Evolutionary conservation across 345 rosid species (phyloP).

Genomic region (Eucalyptus marginata): DNA sequence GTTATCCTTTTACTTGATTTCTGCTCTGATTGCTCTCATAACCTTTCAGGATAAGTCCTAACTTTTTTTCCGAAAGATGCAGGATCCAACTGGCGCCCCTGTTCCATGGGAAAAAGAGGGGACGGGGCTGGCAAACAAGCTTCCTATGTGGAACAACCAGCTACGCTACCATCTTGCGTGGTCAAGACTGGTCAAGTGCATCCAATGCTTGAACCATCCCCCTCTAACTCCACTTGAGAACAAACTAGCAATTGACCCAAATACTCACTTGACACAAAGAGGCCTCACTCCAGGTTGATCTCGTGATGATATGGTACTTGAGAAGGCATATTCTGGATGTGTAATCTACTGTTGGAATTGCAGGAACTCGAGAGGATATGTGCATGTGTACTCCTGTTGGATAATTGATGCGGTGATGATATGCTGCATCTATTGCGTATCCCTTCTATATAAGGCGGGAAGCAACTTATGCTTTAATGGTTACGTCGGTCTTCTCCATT

Average conservation of each 20-base stretch:
- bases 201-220: conserved; percentile 6
- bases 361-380: no score
- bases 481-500: no score
- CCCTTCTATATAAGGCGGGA: no score
- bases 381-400: no score
- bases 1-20: background rate
- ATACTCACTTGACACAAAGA: conserved; percentile 3
- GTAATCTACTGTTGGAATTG: no score
- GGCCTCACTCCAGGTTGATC: background rate
- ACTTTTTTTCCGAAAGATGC: background rate
- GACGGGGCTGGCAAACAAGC: conserved; percentile 22
- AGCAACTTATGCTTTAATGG: no score
- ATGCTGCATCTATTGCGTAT: no score
- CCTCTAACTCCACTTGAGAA: conserved; percentile 39
- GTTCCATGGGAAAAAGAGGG: conserved; percentile 47
- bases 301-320: no score
- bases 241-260: conserved; percentile 26
- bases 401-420: no score
- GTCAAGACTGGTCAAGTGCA: conserved; percentile 24
- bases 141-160: conserved; percentile 29
- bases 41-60: background rate
- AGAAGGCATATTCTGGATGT: no score
- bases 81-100: conserved; percentile 46
- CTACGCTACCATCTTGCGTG: conserved; percentile 35
- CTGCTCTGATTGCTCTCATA: no score